Percentiles rank a stretch among this genome's conserved stretches.
Evolutionary conservation across 2,329 filamentous ascomycete genomes (phyloP).

Genomic region (Pseudocercospora musae): DNA sequence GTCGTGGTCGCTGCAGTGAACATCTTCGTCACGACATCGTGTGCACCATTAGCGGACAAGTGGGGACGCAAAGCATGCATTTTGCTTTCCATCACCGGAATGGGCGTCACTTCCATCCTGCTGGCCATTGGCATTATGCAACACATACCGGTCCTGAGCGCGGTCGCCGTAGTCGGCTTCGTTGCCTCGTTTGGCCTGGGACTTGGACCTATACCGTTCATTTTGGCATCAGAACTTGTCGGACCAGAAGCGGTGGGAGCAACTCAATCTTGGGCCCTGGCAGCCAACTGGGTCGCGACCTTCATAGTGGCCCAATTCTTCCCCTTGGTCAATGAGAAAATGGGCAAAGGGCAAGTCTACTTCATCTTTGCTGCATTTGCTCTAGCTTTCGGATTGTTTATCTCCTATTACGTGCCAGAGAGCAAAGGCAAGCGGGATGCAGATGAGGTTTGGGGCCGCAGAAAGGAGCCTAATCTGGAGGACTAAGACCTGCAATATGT

Average conservation of each 20-base stretch:
- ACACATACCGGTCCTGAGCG: constrained; percentile 70
- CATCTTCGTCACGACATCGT: constrained; percentile 74
- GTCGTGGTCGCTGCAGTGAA: constrained; percentile 86
- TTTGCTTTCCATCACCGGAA: constrained; percentile 76
- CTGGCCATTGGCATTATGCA: constrained; percentile 78
- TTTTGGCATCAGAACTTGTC: constrained; percentile 86
- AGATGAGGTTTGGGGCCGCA: constrained; percentile 87
- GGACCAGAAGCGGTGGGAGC: constrained; percentile 86
- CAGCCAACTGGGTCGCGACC: constrained; percentile 83
- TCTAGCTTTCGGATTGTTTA: constrained; percentile 65
- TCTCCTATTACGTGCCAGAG: constrained; percentile 72
- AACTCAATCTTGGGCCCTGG: constrained; percentile 82
- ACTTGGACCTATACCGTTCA: constrained; percentile 90
- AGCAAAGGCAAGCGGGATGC: constrained; percentile 79
- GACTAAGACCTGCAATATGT: too few species aligned
- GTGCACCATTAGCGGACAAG: constrained; percentile 80
- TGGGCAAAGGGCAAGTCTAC: constrained; percentile 83
- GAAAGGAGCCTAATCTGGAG: constrained; percentile 30
- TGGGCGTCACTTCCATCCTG: constrained; percentile 72
- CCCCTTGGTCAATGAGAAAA: constrained; percentile 72
- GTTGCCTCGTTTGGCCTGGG: constrained; percentile 88
- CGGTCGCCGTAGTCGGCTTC: constrained; percentile 76
- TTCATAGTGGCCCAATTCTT: constrained; percentile 95
- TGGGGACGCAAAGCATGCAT: constrained; percentile 85
- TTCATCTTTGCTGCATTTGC: constrained; percentile 84